Conservation (phyloP, 495 filamentous ascomycete genomes). For the Penicillium atrosanguineum region DNA sequence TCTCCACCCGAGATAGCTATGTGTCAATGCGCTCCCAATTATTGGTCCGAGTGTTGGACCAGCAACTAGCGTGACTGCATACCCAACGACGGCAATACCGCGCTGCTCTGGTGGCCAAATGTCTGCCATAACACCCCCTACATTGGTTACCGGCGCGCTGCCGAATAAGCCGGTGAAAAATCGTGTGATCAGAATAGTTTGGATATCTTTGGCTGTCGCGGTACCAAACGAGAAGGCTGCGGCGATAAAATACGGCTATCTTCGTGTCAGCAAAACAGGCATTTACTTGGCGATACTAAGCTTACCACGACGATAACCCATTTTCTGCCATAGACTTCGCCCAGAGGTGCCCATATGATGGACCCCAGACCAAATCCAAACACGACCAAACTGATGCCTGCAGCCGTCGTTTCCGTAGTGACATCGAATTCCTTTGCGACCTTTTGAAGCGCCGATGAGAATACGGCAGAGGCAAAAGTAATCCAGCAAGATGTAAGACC, state of each 20-base stretch:
- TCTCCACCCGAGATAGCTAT: conserved; percentile 40
- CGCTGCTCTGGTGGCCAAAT: conserved; percentile 55
- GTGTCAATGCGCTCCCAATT: conserved; percentile 38
- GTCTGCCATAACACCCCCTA: conserved; percentile 66
- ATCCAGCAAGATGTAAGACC: conserved; percentile 33
- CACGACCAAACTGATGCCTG: conserved; percentile 52
- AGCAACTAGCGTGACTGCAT: conserved; percentile 48
- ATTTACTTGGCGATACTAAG: not conserved
- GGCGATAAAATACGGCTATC: conserved; percentile 59
- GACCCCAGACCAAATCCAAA: conserved; percentile 53
- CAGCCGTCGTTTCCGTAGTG: conserved; percentile 43
- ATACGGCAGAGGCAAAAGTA: conserved; percentile 49
- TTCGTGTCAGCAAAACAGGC: too few species aligned
- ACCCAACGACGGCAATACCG: conserved; percentile 59
- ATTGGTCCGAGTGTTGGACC: conserved; percentile 46
- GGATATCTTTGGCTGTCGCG: conserved; percentile 63
- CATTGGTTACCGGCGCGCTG: conserved; percentile 64
- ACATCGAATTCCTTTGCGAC: conserved; percentile 45
- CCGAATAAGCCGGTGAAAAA: conserved; percentile 71
- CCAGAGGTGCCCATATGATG: conserved; percentile 61
- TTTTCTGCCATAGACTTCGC: conserved; percentile 64
- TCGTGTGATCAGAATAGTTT: conserved; percentile 65
- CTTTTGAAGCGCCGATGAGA: conserved; percentile 43
- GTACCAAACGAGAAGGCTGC: conserved; percentile 61
- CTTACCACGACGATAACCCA: not conserved